phyloP scores from a whole-genome alignment of 1,284 basidiomycete species.

The Moniliophthora roreri region DNA sequence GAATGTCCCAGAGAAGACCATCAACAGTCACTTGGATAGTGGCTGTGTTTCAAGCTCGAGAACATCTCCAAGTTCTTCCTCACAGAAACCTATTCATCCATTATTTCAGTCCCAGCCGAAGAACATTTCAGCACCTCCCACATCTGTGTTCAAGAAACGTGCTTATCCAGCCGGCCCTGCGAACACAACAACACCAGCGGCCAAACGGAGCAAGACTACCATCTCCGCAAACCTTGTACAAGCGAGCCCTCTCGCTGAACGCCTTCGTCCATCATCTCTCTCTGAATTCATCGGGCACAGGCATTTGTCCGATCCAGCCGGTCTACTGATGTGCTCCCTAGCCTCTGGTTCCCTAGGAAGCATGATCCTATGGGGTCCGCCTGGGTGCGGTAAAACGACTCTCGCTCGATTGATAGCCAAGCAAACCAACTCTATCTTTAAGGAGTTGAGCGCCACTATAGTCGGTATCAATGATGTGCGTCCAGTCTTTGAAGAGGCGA shows the following conservation, averaged over 20 bases:
- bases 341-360: constrained; percentile 53
- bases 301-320: constrained; percentile 55
- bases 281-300: constrained; percentile 69
- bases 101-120: constrained; percentile 8
- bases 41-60: not conserved
- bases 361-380: constrained; percentile 75
- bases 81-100: constrained; percentile 6
- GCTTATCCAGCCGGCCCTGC: not conserved
- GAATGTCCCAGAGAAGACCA: constrained; percentile 9
- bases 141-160: constrained; percentile 6
- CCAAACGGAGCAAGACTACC: constrained; percentile 13
- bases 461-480: constrained; percentile 82
- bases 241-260: constrained; percentile 63
- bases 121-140: not conserved
- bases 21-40: constrained; percentile 15
- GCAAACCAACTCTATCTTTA: constrained; percentile 61
- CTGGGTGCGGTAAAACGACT: constrained; percentile 81
- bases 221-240: constrained; percentile 27
- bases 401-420: constrained; percentile 71
- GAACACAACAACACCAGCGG: not conserved
- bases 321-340: constrained; percentile 52
- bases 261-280: constrained; percentile 58
- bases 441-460: constrained; percentile 75
- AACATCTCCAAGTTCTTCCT: not conserved
- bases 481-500: constrained; percentile 80